Evolutionary conservation across 768 basidiomycete genomes (phyloP).

Genomic region (Suillus cothurnatus): DNA sequence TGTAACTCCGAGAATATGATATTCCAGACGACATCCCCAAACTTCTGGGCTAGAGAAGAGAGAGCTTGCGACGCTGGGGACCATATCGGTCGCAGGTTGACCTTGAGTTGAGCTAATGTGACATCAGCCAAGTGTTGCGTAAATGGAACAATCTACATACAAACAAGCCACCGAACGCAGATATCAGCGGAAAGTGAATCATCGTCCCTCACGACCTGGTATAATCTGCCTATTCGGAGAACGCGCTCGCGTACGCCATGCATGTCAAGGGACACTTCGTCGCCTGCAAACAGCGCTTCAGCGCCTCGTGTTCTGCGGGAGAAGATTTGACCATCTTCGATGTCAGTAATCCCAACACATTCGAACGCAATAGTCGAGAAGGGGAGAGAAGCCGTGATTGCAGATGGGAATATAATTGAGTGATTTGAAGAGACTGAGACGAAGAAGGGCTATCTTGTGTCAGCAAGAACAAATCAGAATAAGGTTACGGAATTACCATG

Average conservation of each 20-base stretch:
- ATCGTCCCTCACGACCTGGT: conserved; percentile 56
- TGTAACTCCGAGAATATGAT: conserved; percentile 67
- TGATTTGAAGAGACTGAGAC: conserved; percentile 37
- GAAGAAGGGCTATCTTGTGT: conserved; percentile 21
- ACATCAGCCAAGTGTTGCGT: background rate
- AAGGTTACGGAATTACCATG: conserved; percentile 39
- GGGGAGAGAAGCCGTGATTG: conserved; percentile 68
- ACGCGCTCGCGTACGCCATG: conserved; percentile 86
- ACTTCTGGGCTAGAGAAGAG: conserved; percentile 49
- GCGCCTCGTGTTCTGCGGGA: conserved; percentile 49
- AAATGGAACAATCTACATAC: conserved; percentile 39
- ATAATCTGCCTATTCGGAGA: conserved; percentile 73
- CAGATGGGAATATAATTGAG: conserved; percentile 55
- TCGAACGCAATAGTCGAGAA: conserved; percentile 63
- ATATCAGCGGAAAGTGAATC: conserved; percentile 59
- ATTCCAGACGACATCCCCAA: conserved; percentile 73
- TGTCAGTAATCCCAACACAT: conserved; percentile 63
- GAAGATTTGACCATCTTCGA: conserved; percentile 50
- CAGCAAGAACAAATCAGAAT: background rate
- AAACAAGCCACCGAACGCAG: conserved; percentile 71
- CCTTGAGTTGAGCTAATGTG: conserved; percentile 80
- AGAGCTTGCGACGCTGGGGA: conserved; percentile 75
- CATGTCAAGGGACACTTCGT: conserved; percentile 76
- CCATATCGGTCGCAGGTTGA: conserved; percentile 92
- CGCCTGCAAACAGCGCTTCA: conserved; percentile 73